Base-by-base conservation (phyloP, 352 stramenopile species). In the Pythium apleroticum region DNA sequence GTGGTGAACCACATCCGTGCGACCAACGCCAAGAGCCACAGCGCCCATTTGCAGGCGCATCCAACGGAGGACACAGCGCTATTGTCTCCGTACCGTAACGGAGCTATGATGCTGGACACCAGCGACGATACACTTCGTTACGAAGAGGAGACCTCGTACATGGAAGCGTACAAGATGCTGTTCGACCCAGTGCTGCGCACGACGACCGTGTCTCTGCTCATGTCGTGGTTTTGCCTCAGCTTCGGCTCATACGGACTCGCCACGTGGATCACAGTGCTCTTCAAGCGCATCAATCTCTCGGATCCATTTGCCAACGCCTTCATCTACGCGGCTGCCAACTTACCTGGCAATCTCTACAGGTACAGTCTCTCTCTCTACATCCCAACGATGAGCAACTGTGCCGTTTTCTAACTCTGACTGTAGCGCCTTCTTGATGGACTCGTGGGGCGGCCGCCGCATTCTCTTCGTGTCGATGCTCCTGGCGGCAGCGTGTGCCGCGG, bases 201-300 rank as follows among this genome's bases (percentile, higher is more conserved):
- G 6, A 92, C 84, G n/a, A 92, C 81, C 24, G 39, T 90, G 5
- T 81, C 81, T 49, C 55, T 92, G 53, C 53, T 90, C 12, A 43
- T 85, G 52, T 88, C 81, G 52, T 89, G 81, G 73, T 90, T 89
- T 49, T 93, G 81, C 53, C 76, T 91, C 50, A 93, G 82, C 43
- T 91, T 91, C 41, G 80, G 89, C 12, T 97, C 86, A 28, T 98
- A 98, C 63, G 91, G 91, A 5, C 80, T 98, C 19, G 80, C 89
- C 8, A 97, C 91, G 57, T 98, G 93, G 93, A 98, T 98, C 68
- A 97, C 96, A 8, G 89, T 89, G 56, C 68, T 98, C 2, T 98
- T 98, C 75, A 88, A 94, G 59, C 77, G 77, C n/a, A 89, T 98
- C 54, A 67, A 95, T 10, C 75, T 97, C 8, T 86, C 93, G 54